phyloP scores from a whole-genome alignment of 1,284 basidiomycete genomes.

The Tilletia caries region DNA sequence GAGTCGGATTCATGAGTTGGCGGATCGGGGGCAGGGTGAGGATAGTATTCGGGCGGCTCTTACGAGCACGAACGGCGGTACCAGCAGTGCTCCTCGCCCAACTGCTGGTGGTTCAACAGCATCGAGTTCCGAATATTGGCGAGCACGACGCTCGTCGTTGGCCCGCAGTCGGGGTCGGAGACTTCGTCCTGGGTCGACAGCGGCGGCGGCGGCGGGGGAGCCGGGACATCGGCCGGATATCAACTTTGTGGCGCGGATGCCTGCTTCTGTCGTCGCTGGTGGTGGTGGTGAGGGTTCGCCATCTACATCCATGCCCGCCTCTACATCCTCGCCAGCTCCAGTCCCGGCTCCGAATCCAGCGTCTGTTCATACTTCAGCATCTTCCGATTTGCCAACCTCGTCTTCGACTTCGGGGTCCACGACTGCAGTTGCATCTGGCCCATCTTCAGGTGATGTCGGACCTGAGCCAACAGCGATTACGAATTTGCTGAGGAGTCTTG shows the following conservation, averaged over 20 bases:
- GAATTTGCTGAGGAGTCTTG: too few species aligned
- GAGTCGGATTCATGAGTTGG: slow-evolving; percentile 2
- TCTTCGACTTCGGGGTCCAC: neutral
- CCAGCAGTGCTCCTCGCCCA: too few species aligned
- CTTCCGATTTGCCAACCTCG: neutral
- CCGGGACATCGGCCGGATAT: neutral
- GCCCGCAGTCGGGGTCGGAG: neutral
- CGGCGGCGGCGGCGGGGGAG: neutral
- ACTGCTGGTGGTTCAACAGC: neutral
- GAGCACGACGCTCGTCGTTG: neutral
- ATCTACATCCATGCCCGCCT: neutral
- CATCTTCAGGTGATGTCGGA: too few species aligned
- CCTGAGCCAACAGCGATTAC: too few species aligned
- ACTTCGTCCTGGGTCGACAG: neutral
- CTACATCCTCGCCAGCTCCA: neutral
- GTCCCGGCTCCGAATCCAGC: neutral
- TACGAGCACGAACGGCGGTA: neutral
- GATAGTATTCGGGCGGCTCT: neutral
- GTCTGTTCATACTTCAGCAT: neutral
- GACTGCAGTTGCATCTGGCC: neutral
- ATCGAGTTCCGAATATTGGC: too few species aligned
- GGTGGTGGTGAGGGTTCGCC: too few species aligned
- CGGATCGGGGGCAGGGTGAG: neutral
- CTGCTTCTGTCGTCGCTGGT: neutral
- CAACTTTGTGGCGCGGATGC: neutral